Evolutionary conservation across 495 filamentous ascomycete genomes (phyloP).

Genomic region (Xylaria cubensis): DNA sequence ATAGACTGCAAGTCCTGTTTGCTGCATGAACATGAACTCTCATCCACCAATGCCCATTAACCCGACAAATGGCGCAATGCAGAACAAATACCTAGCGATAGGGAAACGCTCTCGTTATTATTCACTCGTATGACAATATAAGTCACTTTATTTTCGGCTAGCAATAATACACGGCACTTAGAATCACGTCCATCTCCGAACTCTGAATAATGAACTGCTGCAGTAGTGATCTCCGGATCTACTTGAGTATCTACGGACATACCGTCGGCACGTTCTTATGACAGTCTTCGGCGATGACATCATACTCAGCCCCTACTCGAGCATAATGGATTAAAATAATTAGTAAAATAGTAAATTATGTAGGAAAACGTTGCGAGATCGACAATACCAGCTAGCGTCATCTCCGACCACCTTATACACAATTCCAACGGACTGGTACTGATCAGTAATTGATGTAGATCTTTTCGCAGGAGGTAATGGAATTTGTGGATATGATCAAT

Average conservation of each 20-base stretch:
- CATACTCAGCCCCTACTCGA: not conserved
- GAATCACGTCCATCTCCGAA: not conserved
- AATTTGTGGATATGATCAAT: not conserved
- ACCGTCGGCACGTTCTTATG: not conserved
- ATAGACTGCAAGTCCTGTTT: not conserved
- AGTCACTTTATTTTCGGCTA: not conserved
- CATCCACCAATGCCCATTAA: not conserved
- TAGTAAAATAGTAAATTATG: not conserved
- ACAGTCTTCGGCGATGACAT: conserved; percentile 22
- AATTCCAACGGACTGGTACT: conserved; percentile 12
- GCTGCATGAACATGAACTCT: not conserved
- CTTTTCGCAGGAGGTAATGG: not conserved
- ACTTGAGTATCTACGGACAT: not conserved
- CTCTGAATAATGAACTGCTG: not conserved
- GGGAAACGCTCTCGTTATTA: not conserved
- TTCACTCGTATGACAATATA: not conserved
- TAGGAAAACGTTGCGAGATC: conserved; percentile 6
- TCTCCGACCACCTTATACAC: not conserved
- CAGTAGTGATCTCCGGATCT: not conserved
- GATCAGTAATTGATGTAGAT: conserved; percentile 19
- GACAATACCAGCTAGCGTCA: conserved; percentile 1
- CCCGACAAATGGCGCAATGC: not conserved
- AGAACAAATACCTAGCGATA: not conserved
- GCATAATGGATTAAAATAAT: not conserved
- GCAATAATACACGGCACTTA: not conserved